Base-by-base conservation (phyloP, 192 early-diverging fungal species). In the Coemansia sp. region DNA sequence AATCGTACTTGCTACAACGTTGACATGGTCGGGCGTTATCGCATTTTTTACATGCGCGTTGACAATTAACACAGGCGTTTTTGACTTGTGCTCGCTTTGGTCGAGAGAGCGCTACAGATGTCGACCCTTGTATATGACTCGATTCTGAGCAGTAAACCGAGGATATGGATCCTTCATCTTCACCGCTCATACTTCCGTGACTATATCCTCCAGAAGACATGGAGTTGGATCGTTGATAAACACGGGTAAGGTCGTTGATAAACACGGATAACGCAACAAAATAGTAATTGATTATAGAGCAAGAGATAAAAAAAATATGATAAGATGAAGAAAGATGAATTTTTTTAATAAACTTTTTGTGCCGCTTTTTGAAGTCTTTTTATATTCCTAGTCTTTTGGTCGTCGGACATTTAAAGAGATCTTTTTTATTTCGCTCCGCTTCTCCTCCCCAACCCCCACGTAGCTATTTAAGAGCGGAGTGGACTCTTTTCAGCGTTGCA, bases 1-100 rank as follows among this genome's bases (percentile, higher is more conserved):
- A 72, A 29, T 86, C 85, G 64, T 91, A 90, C 68, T 90, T 90
- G 49, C 91, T 72, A 71, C 96, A 98, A 7, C 95, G 88, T 70
- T 80, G 74, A 70, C 96, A 96, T 4, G 95, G 96, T 61, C 95
- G 75, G 22, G 73, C 88, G 61, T 91, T 90, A 66, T 94, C 95
- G 75, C 96, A 96, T 77, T 95, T 97, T 78, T 98, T 98, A 79
- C 94, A 95, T 0, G 94, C 89, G 33, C 91, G 90, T 81, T 93
- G 91, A 66, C 95, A 96, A 66, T 96, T 92, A 38, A 92, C 72
- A 85, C 94, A 95, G 13, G 94, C 94, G 75, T 94, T 95, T 70
- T 95, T 95, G 60, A 95, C 94, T 74, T 95, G 94, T 29, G 87
- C 86, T 64, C 93, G 87, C 66, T 93, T 94, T 15, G 72, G 20